These are phyloP conservation scores for Xylariaceae sp. DNA, from an alignment of 2,329 filamentous ascomycete species.

Conservation along the genomic window DNA sequence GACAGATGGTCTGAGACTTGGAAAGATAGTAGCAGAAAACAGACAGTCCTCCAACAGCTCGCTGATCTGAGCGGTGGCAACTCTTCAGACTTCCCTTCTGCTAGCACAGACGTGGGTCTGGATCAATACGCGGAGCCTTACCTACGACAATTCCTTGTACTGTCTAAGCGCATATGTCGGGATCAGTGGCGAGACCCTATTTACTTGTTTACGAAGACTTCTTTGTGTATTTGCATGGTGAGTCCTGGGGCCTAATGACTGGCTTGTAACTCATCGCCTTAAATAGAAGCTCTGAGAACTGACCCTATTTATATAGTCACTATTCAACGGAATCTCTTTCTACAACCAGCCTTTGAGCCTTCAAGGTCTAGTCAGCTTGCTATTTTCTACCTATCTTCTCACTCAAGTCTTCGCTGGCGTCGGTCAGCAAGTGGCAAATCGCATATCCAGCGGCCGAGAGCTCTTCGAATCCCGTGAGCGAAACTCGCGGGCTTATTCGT, in stretches of 20 bases:
- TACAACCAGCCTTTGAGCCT: constrained; percentile 64
- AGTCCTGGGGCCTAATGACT: no score
- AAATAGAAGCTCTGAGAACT: not conserved
- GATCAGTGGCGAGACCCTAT: constrained; percentile 9
- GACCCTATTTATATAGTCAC: constrained; percentile 28
- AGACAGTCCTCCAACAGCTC: no score
- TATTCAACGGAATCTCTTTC: constrained; percentile 80
- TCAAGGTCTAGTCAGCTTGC: constrained; percentile 69
- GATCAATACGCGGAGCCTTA: no score
- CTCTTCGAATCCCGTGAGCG: constrained; percentile 80
- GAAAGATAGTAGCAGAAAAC: no score
- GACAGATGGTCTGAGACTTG: no score
- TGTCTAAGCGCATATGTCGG: no score
- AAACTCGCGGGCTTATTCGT: constrained; percentile 74
- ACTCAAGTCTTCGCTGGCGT: constrained; percentile 73
- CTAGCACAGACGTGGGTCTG: no score
- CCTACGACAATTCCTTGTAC: no score
- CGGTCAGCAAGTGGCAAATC: constrained; percentile 73
- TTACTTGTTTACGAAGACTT: constrained; percentile 11
- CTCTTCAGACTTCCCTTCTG: no score
- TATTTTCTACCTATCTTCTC: constrained; percentile 12
- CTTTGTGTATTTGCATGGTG: constrained; percentile 7
- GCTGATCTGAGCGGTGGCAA: no score
- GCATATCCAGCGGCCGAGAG: constrained; percentile 72
- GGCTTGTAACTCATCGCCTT: no score